Evolutionary conservation across 225 moss, liverwort and hornwort genomes (phyloP).

Genomic region (Bryum argenteum): DNA sequence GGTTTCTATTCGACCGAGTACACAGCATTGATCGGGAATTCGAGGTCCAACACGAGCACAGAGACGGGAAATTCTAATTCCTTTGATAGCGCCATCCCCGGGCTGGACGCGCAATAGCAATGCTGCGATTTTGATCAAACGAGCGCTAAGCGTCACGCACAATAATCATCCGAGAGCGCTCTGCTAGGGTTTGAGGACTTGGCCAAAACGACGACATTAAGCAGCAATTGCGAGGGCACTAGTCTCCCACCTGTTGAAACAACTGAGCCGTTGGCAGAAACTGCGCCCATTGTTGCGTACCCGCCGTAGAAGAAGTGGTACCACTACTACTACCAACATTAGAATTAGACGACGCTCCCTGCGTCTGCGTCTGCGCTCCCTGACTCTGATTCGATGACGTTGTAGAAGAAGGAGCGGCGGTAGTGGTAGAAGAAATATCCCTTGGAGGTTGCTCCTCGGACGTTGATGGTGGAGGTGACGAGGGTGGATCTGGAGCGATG

Average conservation of each 20-base stretch:
- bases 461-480: conserved; percentile 2
- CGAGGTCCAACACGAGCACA: background rate
- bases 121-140: background rate
- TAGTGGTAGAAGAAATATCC: conserved; percentile 5
- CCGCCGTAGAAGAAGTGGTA: conserved; percentile 23
- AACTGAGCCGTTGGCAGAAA: conserved; percentile 39
- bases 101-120: background rate
- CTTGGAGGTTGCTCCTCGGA: conserved; percentile 12
- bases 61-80: background rate
- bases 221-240: conserved; percentile 20
- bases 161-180: background rate
- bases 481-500: conserved; percentile 42
- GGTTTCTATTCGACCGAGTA: conserved; percentile 18
- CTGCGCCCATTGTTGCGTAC: conserved; percentile 34
- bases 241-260: conserved; percentile 49
- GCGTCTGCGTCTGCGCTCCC: conserved; percentile 13
- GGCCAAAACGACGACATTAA: conserved; percentile 18
- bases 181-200: conserved; percentile 34
- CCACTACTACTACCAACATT: conserved; percentile 23
- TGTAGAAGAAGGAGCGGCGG: background rate
- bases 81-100: background rate
- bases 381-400: conserved; percentile 27
- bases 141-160: background rate
- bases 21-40: conserved; percentile 29
- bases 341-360: conserved; percentile 19